These are phyloP conservation scores for Zopfia rhizophila DNA, from an alignment of 2,329 filamentous ascomycete genomes.

Conservation along the genomic window DNA sequence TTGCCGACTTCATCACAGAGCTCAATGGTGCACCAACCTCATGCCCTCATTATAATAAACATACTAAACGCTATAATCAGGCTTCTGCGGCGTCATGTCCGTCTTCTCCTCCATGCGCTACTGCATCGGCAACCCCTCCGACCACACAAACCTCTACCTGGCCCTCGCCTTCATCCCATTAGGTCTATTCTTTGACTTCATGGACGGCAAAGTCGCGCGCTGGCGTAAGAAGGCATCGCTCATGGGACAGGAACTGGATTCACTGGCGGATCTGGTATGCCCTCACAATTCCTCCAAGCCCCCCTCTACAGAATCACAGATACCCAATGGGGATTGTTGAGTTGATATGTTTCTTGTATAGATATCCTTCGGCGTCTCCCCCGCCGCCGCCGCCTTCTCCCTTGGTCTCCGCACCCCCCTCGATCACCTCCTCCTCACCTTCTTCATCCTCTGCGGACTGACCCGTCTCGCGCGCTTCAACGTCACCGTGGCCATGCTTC, in stretches of 20 bases:
- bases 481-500: slow-evolving; percentile 87
- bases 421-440: slow-evolving; percentile 83
- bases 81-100: slow-evolving; percentile 92
- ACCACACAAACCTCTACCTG: slow-evolving; percentile 77
- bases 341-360: too few species aligned
- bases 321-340: too few species aligned
- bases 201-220: slow-evolving; percentile 94
- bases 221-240: slow-evolving; percentile 97
- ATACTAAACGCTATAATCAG: slow-evolving; percentile 50
- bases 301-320: too few species aligned
- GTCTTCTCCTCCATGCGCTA: slow-evolving; percentile 95
- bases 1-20: slow-evolving; percentile 86
- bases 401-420: slow-evolving; percentile 85
- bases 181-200: slow-evolving; percentile 89
- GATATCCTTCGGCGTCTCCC: slow-evolving; percentile 95
- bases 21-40: slow-evolving; percentile 68
- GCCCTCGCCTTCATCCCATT: slow-evolving; percentile 91
- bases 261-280: slow-evolving; percentile 89
- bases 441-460: slow-evolving; percentile 94
- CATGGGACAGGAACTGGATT: slow-evolving; percentile 98
- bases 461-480: slow-evolving; percentile 97
- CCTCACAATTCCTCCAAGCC: slow-evolving; percentile 2
- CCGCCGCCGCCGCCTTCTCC: slow-evolving; percentile 86
- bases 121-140: slow-evolving; percentile 73
- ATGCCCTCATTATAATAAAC: neutral